Evolutionary conservation across 371 early-diverging fungal species (phyloP), one percentile per base, ranked within the genome.

Genomic region (Neoconidiobolus thromboides): DNA sequence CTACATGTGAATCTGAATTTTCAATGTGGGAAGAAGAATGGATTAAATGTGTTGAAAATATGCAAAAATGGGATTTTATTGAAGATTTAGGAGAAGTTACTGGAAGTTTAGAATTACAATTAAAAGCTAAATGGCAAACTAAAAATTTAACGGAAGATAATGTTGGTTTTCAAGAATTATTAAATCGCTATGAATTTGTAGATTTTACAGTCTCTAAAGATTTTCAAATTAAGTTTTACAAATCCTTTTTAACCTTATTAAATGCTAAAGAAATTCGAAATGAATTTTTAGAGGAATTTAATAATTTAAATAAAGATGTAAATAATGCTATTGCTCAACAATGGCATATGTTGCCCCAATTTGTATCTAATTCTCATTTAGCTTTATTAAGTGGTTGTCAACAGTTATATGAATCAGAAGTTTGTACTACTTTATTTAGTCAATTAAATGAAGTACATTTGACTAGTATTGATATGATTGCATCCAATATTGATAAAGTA

Each of bases 51-150:
- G 86, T 97, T 0, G 79, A 93, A 65, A 81, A 87, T 55, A 71
- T 99, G 43, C 98, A 99, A 71, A 95, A 93, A 66, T 99, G 99
- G 99, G 99, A 99, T 62, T 80, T 97, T 55, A 71, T 97, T 54
- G 75, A 81, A 1, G 98, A 98, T 43, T 76, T 98, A 4, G 88
- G 93, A 2, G 87, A 90, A 65, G 85, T 89, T 56, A 96, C 96
- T 46, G 77, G 79, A 41, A 84, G 91, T 62, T 74, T 81, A 0
- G 87, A 91, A 39, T 71, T 96, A 15, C 68, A 86, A 51, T 69
- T 96, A 1, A 94, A 95, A 63, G 82, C 90, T 52, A 85, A 86
- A 6, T 97, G 96, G 94, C 78, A 93, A 12, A 65, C 88, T 15
- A 86, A 87, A 38, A 93, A 95, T 44, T 57, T 15, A 15, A 57